Base-by-base conservation (phyloP, 2,329 filamentous ascomycete species). In the Neofusicoccum laricinum region DNA sequence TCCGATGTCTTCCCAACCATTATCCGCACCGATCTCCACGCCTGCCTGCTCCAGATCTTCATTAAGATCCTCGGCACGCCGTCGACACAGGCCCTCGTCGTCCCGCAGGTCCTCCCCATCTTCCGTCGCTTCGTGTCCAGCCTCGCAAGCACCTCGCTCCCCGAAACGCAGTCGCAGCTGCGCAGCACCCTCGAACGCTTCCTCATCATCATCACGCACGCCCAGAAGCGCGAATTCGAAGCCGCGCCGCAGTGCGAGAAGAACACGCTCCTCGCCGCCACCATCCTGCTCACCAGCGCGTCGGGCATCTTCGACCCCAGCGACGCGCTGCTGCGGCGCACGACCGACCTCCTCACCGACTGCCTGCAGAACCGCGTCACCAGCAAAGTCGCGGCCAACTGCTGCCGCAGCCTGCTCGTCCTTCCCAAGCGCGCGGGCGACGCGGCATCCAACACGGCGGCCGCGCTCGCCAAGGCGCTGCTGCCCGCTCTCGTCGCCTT, bases 31-130 rank as follows among this genome's bases (percentile, higher is more conserved):
- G 95, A 99, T 75, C 84, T 99, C 6, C 93, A 98, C 73, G 94
- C 95, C 43, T 98, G 94, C 72, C 97, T 98, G 69, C 86, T 99
- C 57, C 93, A 99, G 79, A 97, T 98, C 63, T 97, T 98, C 73
- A 90, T 92, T 62, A 97, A 93, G 0, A 95, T 97, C 64, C 85
- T 99, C 12, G 90, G 91, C 14, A 97, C 93, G 0, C 90, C 91
- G 0, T 84, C 88, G 11, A 98, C 94, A 72, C 96, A 99, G 77
- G 87, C 91, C 30, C 85, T 92, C 41, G 92, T 98, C 36, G 89
- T 98, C 0, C 94, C 95, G 0, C 91, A 96, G 76, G 89, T 93
- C 2, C 84, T 99, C 15, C 92, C 95, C 0, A 96, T 93, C 45
- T 88, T 99, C 75, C 94, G 96, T 76, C 88, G 93, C 34, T 99